A percentile compares a stretch with the other conserved stretches of the same genome.
Evolutionary conservation across 2,329 filamentous ascomycete genomes (phyloP).

Genomic region (Ramularia collo-cygni): DNA sequence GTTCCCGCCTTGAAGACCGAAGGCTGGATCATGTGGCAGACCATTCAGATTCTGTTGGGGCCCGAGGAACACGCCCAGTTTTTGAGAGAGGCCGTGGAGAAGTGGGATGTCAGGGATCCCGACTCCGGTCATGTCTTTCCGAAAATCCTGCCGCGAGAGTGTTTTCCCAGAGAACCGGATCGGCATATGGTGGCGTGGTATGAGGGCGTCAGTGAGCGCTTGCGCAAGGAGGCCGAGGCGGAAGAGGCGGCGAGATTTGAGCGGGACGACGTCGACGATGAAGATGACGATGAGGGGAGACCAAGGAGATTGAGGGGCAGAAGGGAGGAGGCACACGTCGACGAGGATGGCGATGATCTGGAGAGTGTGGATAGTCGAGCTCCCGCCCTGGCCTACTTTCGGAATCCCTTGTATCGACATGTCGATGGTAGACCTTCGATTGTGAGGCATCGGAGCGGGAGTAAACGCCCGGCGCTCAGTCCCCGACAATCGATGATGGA

Average conservation of each 20-base stretch:
- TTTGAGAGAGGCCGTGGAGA: conserved; percentile 69
- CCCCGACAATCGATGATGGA: conserved; percentile 29
- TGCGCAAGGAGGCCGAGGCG: conserved; percentile 56
- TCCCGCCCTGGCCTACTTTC: conserved; percentile 43
- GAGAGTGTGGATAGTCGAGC: conserved; percentile 39
- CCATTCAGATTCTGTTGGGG: conserved; percentile 77
- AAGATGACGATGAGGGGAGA: conserved; percentile 3
- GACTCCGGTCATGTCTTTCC: conserved; percentile 54
- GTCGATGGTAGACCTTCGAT: conserved; percentile 38
- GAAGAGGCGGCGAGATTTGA: conserved; percentile 27
- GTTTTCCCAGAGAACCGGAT: conserved; percentile 67
- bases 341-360: conserved; percentile 27
- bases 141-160: conserved; percentile 57
- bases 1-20: conserved; percentile 75
- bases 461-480: conserved; percentile 26
- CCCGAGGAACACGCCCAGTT: conserved; percentile 84
- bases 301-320: no score
- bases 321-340: conserved; percentile 11
- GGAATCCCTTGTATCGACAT: conserved; percentile 44
- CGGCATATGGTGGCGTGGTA: conserved; percentile 82
- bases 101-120: conserved; percentile 70
- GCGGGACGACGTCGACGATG: conserved; percentile 21
- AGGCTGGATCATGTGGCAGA: conserved; percentile 91
- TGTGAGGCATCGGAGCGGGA: conserved; percentile 32
- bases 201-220: conserved; percentile 62